A percentile compares a stretch with the other conserved stretches of the same genome.
phyloP scores from a whole-genome alignment of 495 filamentous ascomycete species.

The Trichoderma reesei region DNA sequence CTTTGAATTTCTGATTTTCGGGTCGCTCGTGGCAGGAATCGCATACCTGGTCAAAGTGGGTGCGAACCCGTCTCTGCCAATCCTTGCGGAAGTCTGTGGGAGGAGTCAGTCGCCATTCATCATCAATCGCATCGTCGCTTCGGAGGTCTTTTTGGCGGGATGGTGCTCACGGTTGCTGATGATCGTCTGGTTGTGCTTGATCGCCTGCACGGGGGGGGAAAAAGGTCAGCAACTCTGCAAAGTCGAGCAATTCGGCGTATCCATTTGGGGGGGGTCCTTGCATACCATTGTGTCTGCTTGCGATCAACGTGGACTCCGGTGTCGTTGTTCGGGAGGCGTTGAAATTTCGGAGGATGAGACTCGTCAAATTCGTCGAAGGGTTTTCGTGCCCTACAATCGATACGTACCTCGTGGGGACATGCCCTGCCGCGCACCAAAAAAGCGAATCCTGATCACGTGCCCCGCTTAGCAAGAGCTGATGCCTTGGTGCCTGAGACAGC shows the following conservation, averaged over 20 bases:
- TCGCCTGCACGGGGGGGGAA: conserved; percentile 55
- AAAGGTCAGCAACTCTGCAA: conserved; percentile 18
- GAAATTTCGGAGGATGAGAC: conserved; percentile 22
- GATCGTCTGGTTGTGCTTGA: conserved; percentile 99
- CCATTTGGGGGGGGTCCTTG: conserved; percentile 14
- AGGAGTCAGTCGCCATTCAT: conserved; percentile 16
- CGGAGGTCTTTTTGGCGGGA: conserved; percentile 9
- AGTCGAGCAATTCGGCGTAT: conserved; percentile 3
- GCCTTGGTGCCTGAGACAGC: not conserved
- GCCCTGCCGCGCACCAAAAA: conserved; percentile 9
- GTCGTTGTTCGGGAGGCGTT: conserved; percentile 24
- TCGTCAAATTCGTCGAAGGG: conserved; percentile 13
- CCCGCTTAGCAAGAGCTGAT: not conserved
- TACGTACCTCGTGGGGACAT: conserved; percentile 8
- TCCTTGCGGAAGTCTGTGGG: conserved; percentile 96
- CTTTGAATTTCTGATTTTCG: conserved; percentile 14
- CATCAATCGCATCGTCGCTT: conserved; percentile 14
- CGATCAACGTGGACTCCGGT: conserved; percentile 41
- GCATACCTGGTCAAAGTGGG: conserved; percentile 98
- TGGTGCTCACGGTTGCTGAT: conserved; percentile 80
- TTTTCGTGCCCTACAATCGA: conserved; percentile 9
- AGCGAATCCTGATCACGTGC: not conserved
- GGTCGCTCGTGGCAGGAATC: conserved; percentile 13
- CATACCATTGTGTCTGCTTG: conserved; percentile 59
- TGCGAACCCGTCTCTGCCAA: conserved; percentile 96